Percentiles rank a stretch among this genome's conserved stretches.
phyloP scores from a whole-genome alignment of 495 filamentous ascomycete species.

The Neurospora hispaniola region DNA sequence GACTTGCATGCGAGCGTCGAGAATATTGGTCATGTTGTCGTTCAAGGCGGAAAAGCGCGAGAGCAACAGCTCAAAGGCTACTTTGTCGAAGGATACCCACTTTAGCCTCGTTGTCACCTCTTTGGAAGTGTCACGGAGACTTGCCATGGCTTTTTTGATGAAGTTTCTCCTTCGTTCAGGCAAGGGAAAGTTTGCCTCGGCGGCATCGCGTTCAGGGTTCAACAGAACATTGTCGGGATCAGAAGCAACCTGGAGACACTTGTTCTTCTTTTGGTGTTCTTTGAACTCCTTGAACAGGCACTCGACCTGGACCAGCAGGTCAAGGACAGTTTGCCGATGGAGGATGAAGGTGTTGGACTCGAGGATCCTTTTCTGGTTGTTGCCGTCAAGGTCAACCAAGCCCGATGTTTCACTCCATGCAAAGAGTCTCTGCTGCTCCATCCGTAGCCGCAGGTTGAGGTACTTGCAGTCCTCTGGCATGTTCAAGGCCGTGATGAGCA shows the following conservation, averaged over 20 bases:
- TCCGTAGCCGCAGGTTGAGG: conserved; percentile 30
- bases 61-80: conserved; percentile 30
- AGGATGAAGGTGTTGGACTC: conserved; percentile 34
- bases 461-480: conserved; percentile 34
- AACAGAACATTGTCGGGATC: conserved; percentile 21
- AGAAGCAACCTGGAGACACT: conserved; percentile 17
- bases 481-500: conserved; percentile 31
- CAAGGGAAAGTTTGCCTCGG: conserved; percentile 27
- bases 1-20: conserved; percentile 32
- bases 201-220: conserved; percentile 27
- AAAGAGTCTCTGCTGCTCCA: conserved; percentile 38
- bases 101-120: conserved; percentile 21
- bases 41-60: conserved; percentile 30
- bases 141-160: conserved; percentile 33
- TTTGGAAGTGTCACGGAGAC: conserved; percentile 17
- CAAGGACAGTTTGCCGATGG: conserved; percentile 32
- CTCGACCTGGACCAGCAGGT: conserved; percentile 34
- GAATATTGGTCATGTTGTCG: conserved; percentile 35
- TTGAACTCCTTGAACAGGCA: conserved; percentile 34
- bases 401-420: conserved; percentile 39
- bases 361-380: conserved; percentile 22
- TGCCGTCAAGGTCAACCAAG: conserved; percentile 26
- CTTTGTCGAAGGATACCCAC: conserved; percentile 36
- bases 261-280: conserved; percentile 27
- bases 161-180: conserved; percentile 23